A percentile compares a stretch with the other conserved stretches of the same genome.
These are phyloP conservation scores for Parmelia sp. DNA, from an alignment of 495 filamentous ascomycete genomes.

Conservation along the genomic window DNA sequence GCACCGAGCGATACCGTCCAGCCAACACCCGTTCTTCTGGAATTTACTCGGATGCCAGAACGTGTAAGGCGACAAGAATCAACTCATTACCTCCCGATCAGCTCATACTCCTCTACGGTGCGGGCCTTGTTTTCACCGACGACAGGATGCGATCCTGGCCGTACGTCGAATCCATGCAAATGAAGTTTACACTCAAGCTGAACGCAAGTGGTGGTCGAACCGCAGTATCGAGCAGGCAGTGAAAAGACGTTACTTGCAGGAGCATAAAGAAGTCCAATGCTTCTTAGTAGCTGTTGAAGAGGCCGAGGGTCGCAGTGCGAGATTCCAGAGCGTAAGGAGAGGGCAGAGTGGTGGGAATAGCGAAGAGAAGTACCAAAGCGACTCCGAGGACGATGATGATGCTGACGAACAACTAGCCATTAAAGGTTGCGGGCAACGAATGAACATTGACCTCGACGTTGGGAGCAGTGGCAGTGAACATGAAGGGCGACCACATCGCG, in stretches of 20 bases:
- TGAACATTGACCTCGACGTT: background rate
- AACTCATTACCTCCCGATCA: background rate
- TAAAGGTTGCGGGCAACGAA: background rate
- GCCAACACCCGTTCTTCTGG: background rate
- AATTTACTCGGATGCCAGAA: background rate
- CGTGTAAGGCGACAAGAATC: constrained; percentile 6
- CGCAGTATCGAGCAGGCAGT: background rate
- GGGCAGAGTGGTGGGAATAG: too few species aligned
- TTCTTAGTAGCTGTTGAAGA: background rate
- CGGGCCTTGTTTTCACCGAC: background rate
- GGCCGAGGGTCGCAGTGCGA: background rate
- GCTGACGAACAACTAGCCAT: background rate
- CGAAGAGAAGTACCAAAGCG: background rate
- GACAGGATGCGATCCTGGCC: background rate
- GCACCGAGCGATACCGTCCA: background rate
- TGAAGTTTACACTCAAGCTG: background rate
- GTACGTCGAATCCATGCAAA: background rate
- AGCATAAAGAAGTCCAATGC: background rate
- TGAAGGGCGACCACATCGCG: background rate
- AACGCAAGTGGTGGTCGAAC: background rate
- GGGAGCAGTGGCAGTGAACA: background rate
- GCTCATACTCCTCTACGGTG: background rate
- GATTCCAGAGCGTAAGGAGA: background rate
- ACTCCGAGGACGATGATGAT: background rate
- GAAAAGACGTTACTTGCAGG: background rate